Base-by-base conservation (phyloP, 2,329 filamentous ascomycete species). In the Fusarium luffae region DNA sequence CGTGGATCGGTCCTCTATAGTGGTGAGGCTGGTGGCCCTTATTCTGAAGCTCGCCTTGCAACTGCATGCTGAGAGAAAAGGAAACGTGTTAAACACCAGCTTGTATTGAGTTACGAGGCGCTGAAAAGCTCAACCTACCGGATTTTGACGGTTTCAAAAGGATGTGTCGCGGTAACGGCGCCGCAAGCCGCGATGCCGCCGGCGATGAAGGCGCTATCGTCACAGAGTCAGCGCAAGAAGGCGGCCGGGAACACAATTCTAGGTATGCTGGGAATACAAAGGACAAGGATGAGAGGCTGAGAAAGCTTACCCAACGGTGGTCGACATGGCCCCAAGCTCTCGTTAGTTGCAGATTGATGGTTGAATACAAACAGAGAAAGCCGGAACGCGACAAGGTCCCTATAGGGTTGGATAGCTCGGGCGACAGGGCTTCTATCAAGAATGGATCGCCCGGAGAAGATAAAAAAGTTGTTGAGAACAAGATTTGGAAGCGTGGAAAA, bases 101-200 rank as follows among this genome's bases (percentile, higher is more conserved):
- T 34, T 19, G 16, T 43, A 21, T 25, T 19, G 54, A 54, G 23
- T 28, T 13, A 50, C n/a, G 34, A 40, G 32, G 28, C 34, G 42
- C 19, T n/a, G 23, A 23, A 42, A 56, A 40, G 19, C 30, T 46
- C 32, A 78, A 73, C 85, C 78, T 85, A 94, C 92, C 94, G 92
- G 79, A 98, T 98, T 88, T 99, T 99, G 79, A 99, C 94, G 14
- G 95, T 98, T 83, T 99, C 96, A 83, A 98, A 98, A 60, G 94
- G 94, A 82, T 99, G 96, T 52, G 96, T 98, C 71, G 97, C 94
- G 42, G 95, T 98, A 61, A 99, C 96, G 71, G 96, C 96, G 78
- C 96, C 96, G 83, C 95, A 98, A 71, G 96, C 96, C 78, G 96
- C 96, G 78, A 99, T 92, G 79, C 96, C 96, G 79, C 96, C 96